Conservation (phyloP, 345 rosid species). For the Populus simonii region DNA sequence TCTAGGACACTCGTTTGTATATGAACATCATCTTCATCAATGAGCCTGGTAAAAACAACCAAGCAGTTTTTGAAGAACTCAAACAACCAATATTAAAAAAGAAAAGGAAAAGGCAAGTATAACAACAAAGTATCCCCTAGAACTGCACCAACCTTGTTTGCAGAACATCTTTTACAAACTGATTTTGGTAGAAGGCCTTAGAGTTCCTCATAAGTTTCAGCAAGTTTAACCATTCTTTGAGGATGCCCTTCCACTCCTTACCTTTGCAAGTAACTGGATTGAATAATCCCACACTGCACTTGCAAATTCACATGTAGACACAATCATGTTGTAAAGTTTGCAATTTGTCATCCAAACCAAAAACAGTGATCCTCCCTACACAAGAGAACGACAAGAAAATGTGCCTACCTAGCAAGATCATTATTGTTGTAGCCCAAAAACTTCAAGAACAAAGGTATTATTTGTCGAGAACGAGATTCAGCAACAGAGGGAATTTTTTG, state of each 20-base stretch:
- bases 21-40: slow-evolving; percentile 85
- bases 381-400: not conserved
- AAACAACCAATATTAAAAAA: slow-evolving; percentile 2
- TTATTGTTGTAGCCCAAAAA: slow-evolving; percentile 70
- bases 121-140: not conserved
- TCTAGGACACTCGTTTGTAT: slow-evolving; percentile 76
- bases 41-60: slow-evolving; percentile 51
- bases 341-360: not conserved
- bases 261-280: slow-evolving; percentile 53
- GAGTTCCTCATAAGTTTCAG: slow-evolving; percentile 71
- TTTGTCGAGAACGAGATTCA: slow-evolving; percentile 66
- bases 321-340: not conserved
- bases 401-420: slow-evolving; percentile 50
- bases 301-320: slow-evolving; percentile 4
- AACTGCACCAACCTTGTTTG: slow-evolving; percentile 58
- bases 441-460: slow-evolving; percentile 65
- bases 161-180: slow-evolving; percentile 69
- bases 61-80: slow-evolving; percentile 1
- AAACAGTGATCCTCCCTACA: not conserved
- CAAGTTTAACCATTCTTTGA: slow-evolving; percentile 83
- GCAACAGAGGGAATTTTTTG: slow-evolving; percentile 62
- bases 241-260: slow-evolving; percentile 69
- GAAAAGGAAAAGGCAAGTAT: not conserved
- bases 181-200: slow-evolving; percentile 48
- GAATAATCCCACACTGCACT: slow-evolving; percentile 62